These are phyloP conservation scores for Diaporthe sp. DNA, from an alignment of 2,329 filamentous ascomycete species.

Conservation along the genomic window DNA sequence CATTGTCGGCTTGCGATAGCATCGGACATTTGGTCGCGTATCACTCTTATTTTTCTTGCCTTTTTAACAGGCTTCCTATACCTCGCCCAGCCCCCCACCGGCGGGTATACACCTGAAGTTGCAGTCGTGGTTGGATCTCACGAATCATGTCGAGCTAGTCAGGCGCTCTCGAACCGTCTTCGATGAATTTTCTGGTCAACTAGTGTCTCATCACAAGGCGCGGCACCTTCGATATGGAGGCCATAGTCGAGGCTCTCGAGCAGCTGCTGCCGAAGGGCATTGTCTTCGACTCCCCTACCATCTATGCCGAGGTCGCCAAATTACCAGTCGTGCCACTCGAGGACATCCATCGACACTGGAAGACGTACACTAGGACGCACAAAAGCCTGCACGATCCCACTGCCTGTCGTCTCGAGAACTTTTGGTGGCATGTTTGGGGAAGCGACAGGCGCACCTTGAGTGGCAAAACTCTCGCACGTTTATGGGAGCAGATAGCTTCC, in stretches of 20 bases:
- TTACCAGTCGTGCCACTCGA: slow-evolving; percentile 64
- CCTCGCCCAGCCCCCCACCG: neutral
- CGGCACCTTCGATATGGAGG: slow-evolving; percentile 33
- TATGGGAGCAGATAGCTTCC: slow-evolving; percentile 71
- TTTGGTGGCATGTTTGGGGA: slow-evolving; percentile 77
- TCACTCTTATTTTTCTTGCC: neutral
- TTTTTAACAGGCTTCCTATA: neutral
- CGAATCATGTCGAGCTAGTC: slow-evolving; percentile 36
- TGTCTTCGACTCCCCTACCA: slow-evolving; percentile 64
- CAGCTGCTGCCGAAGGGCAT: slow-evolving; percentile 70
- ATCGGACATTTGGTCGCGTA: neutral
- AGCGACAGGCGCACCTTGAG: slow-evolving; percentile 68
- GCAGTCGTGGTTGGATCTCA: slow-evolving; percentile 2
- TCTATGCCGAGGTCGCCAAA: slow-evolving; percentile 68
- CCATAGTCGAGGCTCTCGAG: slow-evolving; percentile 47
- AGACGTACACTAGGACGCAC: slow-evolving; percentile 72
- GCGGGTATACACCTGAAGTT: neutral
- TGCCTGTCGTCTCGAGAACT: slow-evolving; percentile 72
- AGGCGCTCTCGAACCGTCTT: slow-evolving; percentile 12
- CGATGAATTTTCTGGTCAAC: slow-evolving; percentile 30
- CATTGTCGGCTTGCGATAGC: neutral
- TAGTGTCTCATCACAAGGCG: slow-evolving; percentile 16
- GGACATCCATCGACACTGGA: slow-evolving; percentile 69
- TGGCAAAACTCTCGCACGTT: slow-evolving; percentile 65
- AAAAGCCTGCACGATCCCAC: slow-evolving; percentile 73